Evolutionary conservation across 2,329 filamentous ascomycete species (phyloP).

Genomic region (Fusarium mexicanum): DNA sequence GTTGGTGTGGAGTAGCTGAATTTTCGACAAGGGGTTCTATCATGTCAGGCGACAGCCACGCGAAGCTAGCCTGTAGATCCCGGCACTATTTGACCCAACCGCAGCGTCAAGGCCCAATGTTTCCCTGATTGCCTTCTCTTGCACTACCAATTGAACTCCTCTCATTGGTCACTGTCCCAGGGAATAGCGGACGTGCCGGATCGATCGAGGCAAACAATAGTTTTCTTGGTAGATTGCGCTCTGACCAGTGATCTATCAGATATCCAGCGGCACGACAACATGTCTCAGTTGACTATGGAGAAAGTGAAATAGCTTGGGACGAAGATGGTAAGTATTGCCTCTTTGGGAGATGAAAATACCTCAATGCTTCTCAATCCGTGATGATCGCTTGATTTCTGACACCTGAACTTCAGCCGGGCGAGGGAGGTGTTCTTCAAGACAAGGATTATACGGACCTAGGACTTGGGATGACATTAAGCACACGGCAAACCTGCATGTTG

Average conservation of each 20-base stretch:
- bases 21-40: neutral
- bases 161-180: neutral
- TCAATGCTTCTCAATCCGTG: neutral
- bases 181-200: neutral
- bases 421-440: neutral
- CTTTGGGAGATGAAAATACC: neutral
- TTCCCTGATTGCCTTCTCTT: neutral
- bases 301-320: neutral
- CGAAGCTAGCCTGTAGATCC: constrained; percentile 1
- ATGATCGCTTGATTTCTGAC: neutral
- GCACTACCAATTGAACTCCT: neutral
- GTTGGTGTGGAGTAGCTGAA: constrained; percentile 2
- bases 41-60: neutral
- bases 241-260: neutral
- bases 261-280: neutral
- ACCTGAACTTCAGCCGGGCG: neutral
- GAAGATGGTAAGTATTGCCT: neutral
- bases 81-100: neutral
- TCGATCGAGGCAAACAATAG: neutral
- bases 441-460: neutral
- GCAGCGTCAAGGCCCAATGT: neutral
- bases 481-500: neutral
- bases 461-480: neutral
- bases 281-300: constrained; percentile 7
- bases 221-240: neutral